A percentile compares a stretch with the other conserved stretches of the same genome.
These are phyloP conservation scores for Lentinula lateritia DNA, from an alignment of 768 basidiomycete genomes.

Conservation along the genomic window DNA sequence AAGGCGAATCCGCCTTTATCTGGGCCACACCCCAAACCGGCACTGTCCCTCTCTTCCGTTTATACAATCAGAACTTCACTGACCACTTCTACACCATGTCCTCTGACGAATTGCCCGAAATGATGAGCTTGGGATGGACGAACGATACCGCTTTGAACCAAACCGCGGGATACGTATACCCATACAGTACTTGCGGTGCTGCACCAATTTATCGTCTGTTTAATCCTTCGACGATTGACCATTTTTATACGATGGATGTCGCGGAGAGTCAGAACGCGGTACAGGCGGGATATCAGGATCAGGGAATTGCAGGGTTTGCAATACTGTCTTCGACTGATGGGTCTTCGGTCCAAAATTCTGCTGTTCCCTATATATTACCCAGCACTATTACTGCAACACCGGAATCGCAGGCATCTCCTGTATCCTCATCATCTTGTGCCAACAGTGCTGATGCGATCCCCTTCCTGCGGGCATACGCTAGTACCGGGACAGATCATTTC, in stretches of 20 bases:
- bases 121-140: neutral
- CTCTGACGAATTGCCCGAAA: neutral
- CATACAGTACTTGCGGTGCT: neutral
- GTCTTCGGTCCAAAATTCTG: neutral
- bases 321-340: neutral
- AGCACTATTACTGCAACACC: neutral
- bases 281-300: neutral
- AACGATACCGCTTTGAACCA: neutral
- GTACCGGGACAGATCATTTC: neutral
- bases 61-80: neutral
- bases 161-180: neutral
- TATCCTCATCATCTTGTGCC: neutral
- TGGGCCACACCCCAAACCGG: neutral
- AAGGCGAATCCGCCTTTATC: neutral
- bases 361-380: neutral
- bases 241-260: neutral
- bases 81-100: conserved; percentile 1
- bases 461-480: neutral
- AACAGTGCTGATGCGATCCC: neutral
- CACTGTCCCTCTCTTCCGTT: neutral
- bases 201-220: neutral
- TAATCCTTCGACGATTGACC: neutral
- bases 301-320: neutral
- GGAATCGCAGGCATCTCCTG: neutral
- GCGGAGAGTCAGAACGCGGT: neutral